Evolutionary conservation across 2,329 filamentous ascomycete genomes (phyloP).

Genomic region (Amauroascus verrucosus): DNA sequence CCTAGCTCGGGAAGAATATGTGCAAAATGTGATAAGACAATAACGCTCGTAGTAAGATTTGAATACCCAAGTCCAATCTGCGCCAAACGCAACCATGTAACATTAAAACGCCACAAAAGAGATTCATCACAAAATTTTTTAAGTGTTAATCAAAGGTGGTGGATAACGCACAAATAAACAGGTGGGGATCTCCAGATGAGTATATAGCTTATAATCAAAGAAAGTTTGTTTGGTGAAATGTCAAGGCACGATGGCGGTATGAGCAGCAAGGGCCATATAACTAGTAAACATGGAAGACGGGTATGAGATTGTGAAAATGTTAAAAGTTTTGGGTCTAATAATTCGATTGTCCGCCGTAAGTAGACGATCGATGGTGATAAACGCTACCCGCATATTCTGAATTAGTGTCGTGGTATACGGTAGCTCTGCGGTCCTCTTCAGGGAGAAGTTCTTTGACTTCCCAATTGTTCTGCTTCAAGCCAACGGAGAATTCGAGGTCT

Average conservation of each 20-base stretch:
- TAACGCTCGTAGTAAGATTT: background rate
- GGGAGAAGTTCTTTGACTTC: constrained; percentile 86
- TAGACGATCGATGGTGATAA: constrained; percentile 33
- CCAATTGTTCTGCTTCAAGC: constrained; percentile 93
- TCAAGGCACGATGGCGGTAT: background rate
- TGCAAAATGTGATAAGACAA: background rate
- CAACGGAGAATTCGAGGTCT: constrained; percentile 95
- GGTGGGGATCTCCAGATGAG: background rate
- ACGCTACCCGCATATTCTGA: constrained; percentile 39
- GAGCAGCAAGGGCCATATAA: background rate
- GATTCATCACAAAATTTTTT: background rate
- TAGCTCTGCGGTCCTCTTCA: constrained; percentile 66
- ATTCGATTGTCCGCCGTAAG: constrained; percentile 28
- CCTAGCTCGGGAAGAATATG: background rate
- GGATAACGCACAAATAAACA: background rate
- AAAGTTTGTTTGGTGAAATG: background rate
- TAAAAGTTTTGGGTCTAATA: constrained; percentile 22
- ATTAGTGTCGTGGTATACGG: constrained; percentile 55
- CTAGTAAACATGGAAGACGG: constrained; percentile 5
- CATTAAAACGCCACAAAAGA: background rate
- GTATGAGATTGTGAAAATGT: background rate
- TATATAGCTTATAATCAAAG: background rate
- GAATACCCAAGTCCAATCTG: background rate
- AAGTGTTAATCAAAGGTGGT: background rate
- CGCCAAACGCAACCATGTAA: background rate